Conservation (phyloP, 371 early-diverging fungal species). For the Mortierella polycephala region DNA sequence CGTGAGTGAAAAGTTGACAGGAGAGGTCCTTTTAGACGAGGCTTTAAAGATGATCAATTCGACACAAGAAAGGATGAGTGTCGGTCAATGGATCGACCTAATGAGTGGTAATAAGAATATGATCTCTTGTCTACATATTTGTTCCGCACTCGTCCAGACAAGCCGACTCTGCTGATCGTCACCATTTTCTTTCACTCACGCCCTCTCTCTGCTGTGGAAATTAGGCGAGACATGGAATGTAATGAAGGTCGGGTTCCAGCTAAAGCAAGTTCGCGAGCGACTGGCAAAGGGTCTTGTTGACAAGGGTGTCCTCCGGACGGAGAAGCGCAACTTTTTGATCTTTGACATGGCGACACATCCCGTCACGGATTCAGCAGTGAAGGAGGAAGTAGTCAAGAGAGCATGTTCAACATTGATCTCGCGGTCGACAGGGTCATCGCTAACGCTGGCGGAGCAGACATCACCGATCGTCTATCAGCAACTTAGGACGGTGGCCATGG, state of each 20-base stretch:
- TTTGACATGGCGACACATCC: constrained; percentile 98
- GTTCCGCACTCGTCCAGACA: neutral
- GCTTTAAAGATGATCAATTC: constrained; percentile 87
- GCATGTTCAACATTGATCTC: constrained; percentile 80
- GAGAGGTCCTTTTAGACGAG: constrained; percentile 96
- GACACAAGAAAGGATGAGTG: constrained; percentile 75
- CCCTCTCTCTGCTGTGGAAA: neutral
- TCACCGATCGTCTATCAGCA: constrained; percentile 55
- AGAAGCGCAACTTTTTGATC: constrained; percentile 92
- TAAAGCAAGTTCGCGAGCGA: constrained; percentile 97
- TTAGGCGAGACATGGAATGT: constrained; percentile 98
- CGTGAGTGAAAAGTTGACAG: constrained; percentile 82
- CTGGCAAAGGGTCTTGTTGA: constrained; percentile 97
- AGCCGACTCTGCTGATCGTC: too few species aligned
- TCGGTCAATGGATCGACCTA: constrained; percentile 95
- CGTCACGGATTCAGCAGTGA: constrained; percentile 84
- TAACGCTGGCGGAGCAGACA: constrained; percentile 56
- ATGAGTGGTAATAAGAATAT: constrained; percentile 84
- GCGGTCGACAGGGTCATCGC: constrained; percentile 56
- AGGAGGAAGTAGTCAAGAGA: constrained; percentile 86
- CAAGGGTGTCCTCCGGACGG: constrained; percentile 96
- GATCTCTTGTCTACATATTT: neutral
- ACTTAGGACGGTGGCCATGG: constrained; percentile 86
- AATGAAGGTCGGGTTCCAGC: constrained; percentile 94
- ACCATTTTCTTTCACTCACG: neutral